phyloP scores from a whole-genome alignment of 768 basidiomycete species.

The Chlorophyllum brunneum region DNA sequence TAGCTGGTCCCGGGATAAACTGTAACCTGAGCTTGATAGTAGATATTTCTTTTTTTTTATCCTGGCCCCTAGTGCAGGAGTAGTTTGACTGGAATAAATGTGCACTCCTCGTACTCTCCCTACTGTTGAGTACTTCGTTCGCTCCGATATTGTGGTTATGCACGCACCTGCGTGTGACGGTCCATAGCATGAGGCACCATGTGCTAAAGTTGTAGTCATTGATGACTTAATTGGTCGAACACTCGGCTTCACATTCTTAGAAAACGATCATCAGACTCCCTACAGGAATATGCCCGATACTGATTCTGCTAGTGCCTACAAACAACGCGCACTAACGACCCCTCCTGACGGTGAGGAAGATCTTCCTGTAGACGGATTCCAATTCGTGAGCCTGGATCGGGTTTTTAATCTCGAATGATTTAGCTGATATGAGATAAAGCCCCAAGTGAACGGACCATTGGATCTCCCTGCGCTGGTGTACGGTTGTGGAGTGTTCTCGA shows the following conservation, averaged over 20 bases:
- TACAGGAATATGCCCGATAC: conserved; percentile 4
- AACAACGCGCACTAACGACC: not conserved
- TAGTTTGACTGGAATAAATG: conserved; percentile 4
- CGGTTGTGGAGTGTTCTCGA: conserved; percentile 70
- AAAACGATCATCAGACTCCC: too few relatives aligned
- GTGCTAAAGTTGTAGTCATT: too few relatives aligned
- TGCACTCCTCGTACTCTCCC: not conserved
- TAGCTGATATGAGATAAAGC: conserved; percentile 19
- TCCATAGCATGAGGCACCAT: too few relatives aligned
- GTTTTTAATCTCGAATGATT: not conserved
- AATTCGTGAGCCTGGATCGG: conserved; percentile 27
- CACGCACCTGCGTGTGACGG: too few relatives aligned
- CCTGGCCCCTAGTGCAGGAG: conserved; percentile 4
- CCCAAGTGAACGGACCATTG: conserved; percentile 29
- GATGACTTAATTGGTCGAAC: too few relatives aligned
- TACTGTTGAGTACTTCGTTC: not conserved
- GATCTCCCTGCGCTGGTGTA: conserved; percentile 52
- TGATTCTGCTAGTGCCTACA: not conserved
- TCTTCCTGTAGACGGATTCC: conserved; percentile 31
- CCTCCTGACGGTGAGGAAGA: conserved; percentile 32
- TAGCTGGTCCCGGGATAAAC: conserved; percentile 76
- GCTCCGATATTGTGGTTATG: too few relatives aligned
- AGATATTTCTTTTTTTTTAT: conserved; percentile 12
- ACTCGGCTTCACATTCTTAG: too few relatives aligned
- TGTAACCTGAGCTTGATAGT: conserved; percentile 37